phyloP scores from a whole-genome alignment of 2,329 filamentous ascomycete genomes.

The Periconia macrospinosa region DNA sequence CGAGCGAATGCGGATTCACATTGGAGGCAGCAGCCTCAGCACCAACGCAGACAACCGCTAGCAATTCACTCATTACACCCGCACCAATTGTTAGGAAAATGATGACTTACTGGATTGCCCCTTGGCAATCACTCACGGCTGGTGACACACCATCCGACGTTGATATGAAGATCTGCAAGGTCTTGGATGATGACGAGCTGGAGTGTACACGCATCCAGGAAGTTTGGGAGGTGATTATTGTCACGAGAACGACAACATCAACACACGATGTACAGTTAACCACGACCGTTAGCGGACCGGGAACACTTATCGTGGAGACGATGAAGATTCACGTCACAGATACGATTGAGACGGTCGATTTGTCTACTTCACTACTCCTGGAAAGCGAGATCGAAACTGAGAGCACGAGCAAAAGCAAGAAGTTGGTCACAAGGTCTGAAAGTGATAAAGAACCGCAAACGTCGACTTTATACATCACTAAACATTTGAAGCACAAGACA shows the following conservation, averaged over 20 bases:
- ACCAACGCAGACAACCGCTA: conserved; percentile 11
- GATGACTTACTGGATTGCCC: conserved; percentile 49
- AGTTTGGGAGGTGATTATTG: conserved; percentile 45
- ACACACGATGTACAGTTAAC: conserved; percentile 43
- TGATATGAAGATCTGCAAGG: conserved; percentile 46
- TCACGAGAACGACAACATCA: conserved; percentile 42
- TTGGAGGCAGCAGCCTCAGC: conserved; percentile 41
- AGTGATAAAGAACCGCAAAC: conserved; percentile 1
- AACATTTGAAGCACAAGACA: conserved; percentile 22
- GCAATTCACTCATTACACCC: conserved; percentile 37
- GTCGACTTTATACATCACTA: conserved; percentile 27
- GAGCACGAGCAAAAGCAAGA: conserved; percentile 27
- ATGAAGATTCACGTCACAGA: conserved; percentile 43
- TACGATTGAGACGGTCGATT: conserved; percentile 40
- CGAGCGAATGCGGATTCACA: conserved; percentile 47
- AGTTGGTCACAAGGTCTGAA: conserved; percentile 12
- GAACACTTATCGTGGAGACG: conserved; percentile 43
- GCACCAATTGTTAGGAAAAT: conserved; percentile 42
- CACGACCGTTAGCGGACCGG: conserved; percentile 40
- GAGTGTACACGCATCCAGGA: conserved; percentile 47
- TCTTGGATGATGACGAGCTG: conserved; percentile 36
- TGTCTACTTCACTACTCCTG: conserved; percentile 43
- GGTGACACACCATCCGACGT: conserved; percentile 44
- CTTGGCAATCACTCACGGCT: conserved; percentile 47
- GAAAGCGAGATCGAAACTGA: conserved; percentile 42